phyloP scores from a whole-genome alignment of 345 rosid species.

The Hibiscus syriacus region DNA sequence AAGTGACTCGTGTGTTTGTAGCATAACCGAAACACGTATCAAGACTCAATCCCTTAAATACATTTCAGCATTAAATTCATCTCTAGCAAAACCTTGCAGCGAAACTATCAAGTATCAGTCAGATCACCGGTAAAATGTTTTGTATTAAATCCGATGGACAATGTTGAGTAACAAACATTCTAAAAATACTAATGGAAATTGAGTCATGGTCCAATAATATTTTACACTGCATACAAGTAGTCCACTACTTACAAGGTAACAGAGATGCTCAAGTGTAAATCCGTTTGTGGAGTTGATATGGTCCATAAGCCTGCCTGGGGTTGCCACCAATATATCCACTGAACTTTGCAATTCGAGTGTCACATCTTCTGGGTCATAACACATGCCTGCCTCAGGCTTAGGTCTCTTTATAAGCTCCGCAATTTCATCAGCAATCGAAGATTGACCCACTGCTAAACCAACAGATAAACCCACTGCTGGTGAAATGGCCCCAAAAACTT shows the following conservation, averaged over 20 bases:
- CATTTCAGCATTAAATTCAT: neutral
- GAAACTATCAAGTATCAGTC: neutral
- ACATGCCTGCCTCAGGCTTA: conserved; percentile 71
- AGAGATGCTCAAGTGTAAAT: conserved; percentile 86
- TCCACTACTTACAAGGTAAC: conserved; percentile 58
- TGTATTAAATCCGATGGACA: neutral
- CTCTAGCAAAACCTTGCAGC: neutral
- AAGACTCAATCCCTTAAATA: neutral
- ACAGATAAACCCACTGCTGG: conserved; percentile 88
- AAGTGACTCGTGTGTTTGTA: neutral
- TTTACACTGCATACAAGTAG: neutral
- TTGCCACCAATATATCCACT: conserved; percentile 90
- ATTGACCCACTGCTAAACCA: conserved; percentile 94
- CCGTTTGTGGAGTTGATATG: conserved; percentile 83
- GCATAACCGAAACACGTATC: neutral
- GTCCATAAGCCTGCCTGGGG: conserved; percentile 98
- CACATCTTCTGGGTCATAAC: conserved; percentile 66
- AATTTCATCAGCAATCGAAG: conserved; percentile 85
- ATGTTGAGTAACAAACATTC: neutral
- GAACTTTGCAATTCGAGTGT: conserved; percentile 50
- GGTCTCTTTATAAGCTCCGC: conserved; percentile 68
- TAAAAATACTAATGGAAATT: neutral
- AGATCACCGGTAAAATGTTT: neutral
- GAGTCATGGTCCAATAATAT: neutral
- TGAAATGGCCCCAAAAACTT: conserved; percentile 82